Conservation (phyloP, 306 rosid species). For the Clitoria ternatea region DNA sequence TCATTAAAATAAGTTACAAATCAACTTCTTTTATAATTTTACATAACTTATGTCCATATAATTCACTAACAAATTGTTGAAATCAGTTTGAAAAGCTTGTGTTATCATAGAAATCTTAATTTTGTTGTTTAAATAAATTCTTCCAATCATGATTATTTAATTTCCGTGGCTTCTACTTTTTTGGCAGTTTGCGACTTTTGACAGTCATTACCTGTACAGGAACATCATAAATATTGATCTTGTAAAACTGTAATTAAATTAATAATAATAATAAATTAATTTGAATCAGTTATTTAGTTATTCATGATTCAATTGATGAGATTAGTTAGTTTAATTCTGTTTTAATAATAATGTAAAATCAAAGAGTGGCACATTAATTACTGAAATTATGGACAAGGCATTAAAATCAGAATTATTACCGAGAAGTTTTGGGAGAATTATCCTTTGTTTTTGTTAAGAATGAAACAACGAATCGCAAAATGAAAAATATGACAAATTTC, state of each 20-base stretch:
- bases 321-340: too few species aligned
- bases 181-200: background rate
- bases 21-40: background rate
- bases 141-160: background rate
- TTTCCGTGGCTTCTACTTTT: background rate
- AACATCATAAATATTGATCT: background rate
- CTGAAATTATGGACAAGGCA: background rate
- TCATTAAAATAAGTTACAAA: background rate
- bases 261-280: too few species aligned
- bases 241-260: too few species aligned
- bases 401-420: background rate
- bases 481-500: too few species aligned
- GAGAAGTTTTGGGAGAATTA: background rate
- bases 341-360: too few species aligned
- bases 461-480: too few species aligned
- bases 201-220: background rate
- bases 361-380: background rate
- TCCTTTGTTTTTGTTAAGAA: too few species aligned
- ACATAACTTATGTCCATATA: background rate
- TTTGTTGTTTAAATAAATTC: background rate
- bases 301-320: too few species aligned
- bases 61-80: background rate
- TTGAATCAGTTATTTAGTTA: too few species aligned
- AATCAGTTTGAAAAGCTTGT: background rate
- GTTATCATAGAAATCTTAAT: background rate